Evolutionary conservation across 1,284 basidiomycete genomes (phyloP).

Genomic region (Limonomyces culmigenus): DNA sequence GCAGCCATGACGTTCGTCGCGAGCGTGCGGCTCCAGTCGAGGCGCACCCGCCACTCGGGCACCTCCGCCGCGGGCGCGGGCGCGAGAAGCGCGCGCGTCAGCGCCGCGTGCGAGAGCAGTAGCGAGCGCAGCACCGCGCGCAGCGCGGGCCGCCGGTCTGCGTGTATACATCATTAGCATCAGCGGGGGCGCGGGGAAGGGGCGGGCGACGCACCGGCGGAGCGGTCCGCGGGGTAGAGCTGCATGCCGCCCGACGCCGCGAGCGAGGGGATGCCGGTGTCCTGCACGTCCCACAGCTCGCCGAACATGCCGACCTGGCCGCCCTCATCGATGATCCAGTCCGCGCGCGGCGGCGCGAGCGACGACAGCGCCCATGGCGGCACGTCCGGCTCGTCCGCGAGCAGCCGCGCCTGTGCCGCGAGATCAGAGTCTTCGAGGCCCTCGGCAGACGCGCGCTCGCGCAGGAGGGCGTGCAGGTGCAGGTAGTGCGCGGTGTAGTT

Average conservation of each 20-base stretch:
- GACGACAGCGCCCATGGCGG: slow-evolving; percentile 55
- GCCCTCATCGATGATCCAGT: slow-evolving; percentile 62
- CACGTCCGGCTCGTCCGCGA: slow-evolving; percentile 50
- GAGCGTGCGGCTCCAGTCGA: slow-evolving; percentile 60
- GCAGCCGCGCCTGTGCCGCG: slow-evolving; percentile 32
- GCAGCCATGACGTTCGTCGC: slow-evolving; percentile 72
- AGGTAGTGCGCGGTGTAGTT: slow-evolving; percentile 58
- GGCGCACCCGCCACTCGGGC: slow-evolving; percentile 53
- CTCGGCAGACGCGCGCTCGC: slow-evolving; percentile 26
- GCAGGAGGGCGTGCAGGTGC: slow-evolving; percentile 39
- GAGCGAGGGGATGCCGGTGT: slow-evolving; percentile 36
- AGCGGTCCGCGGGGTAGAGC: slow-evolving; percentile 53
- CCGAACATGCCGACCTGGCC: slow-evolving; percentile 62
- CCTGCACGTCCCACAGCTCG: slow-evolving; percentile 60
- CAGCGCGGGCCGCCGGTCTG: slow-evolving; percentile 59
- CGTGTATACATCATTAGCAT: not conserved
- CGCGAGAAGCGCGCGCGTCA: slow-evolving; percentile 41
- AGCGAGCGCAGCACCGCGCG: slow-evolving; percentile 48
- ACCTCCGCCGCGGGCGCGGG: slow-evolving; percentile 35
- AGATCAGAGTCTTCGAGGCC: slow-evolving; percentile 15
- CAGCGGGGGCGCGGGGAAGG: not conserved
- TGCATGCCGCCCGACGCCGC: slow-evolving; percentile 56
- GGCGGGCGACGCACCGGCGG: slow-evolving; percentile 26
- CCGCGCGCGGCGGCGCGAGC: slow-evolving; percentile 64
- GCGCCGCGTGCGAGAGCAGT: slow-evolving; percentile 50